Percentiles rank a stretch among this genome's conserved stretches.
Conservation (phyloP, 106 monocot genomes). For the Acorus gramineus region DNA sequence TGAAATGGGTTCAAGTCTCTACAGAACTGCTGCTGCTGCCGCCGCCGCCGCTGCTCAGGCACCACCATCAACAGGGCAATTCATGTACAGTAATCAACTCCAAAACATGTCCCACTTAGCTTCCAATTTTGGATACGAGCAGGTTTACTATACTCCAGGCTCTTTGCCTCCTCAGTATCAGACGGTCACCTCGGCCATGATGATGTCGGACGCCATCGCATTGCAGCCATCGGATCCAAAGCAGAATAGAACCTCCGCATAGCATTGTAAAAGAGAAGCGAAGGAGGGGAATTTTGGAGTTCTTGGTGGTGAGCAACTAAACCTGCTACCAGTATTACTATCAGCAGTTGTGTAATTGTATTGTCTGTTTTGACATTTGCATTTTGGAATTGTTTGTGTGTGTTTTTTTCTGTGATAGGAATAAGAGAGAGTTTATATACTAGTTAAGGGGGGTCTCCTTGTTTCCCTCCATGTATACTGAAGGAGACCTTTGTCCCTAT, state of each 20-base stretch:
- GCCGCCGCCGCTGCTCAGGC: conserved; percentile 10
- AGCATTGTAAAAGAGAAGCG: no score
- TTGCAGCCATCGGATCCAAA: conserved; percentile 18
- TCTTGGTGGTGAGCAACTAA: no score
- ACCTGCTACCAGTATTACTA: no score
- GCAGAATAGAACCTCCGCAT: conserved; percentile 13
- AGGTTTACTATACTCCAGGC: conserved; percentile 43
- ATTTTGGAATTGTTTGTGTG: no score
- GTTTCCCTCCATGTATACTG: no score
- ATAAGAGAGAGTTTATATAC: no score
- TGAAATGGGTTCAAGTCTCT: conserved; percentile 31
- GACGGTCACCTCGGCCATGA: conserved; percentile 15
- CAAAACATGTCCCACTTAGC: conserved; percentile 35
- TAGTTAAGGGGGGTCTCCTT: no score
- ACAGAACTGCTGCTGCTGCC: conserved; percentile 25
- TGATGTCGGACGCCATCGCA: background rate
- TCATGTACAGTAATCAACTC: conserved; percentile 35
- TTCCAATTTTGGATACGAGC: conserved; percentile 42
- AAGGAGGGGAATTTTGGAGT: no score
- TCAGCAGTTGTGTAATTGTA: no score
- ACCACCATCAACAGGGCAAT: conserved; percentile 1
- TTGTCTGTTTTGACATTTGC: no score
- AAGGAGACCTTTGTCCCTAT: no score
- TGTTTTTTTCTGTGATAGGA: no score
- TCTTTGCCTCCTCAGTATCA: conserved; percentile 39